Evolutionary conservation across 2,329 filamentous ascomycete genomes (phyloP).

Genomic region (Fusarium subtropicale): DNA sequence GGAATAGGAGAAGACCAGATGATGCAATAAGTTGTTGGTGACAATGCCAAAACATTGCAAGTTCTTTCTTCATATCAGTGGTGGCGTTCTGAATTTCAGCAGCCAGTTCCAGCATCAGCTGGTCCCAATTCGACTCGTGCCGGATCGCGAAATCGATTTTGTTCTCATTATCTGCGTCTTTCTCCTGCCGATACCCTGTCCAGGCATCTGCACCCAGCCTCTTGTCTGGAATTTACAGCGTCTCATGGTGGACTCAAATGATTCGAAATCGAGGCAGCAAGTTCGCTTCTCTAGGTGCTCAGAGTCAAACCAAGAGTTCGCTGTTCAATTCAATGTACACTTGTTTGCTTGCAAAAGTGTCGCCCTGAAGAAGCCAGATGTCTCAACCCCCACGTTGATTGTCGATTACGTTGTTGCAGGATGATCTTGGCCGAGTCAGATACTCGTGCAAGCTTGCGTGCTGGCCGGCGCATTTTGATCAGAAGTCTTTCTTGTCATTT

Average conservation of each 20-base stretch:
- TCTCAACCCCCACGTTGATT: background rate
- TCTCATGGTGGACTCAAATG: conserved; percentile 17
- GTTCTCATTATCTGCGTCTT: conserved; percentile 22
- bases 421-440: background rate
- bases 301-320: conserved; percentile 12
- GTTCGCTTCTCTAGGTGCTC: background rate
- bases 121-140: conserved; percentile 28
- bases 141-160: conserved; percentile 29
- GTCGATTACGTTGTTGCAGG: background rate
- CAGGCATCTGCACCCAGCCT: conserved; percentile 10
- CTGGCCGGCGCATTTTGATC: conserved; percentile 7
- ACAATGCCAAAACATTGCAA: background rate
- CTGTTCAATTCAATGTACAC: background rate
- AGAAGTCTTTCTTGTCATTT: background rate
- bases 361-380: background rate
- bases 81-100: background rate
- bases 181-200: conserved; percentile 38
- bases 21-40: conserved; percentile 47
- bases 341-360: background rate
- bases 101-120: conserved; percentile 9
- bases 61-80: background rate
- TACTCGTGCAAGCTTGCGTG: conserved; percentile 9
- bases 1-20: conserved; percentile 61
- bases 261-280: conserved; percentile 1
- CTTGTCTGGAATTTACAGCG: conserved; percentile 30